Evolutionary conservation across 768 basidiomycete genomes (phyloP).

Genomic region (Pisolithus tinctorius): DNA sequence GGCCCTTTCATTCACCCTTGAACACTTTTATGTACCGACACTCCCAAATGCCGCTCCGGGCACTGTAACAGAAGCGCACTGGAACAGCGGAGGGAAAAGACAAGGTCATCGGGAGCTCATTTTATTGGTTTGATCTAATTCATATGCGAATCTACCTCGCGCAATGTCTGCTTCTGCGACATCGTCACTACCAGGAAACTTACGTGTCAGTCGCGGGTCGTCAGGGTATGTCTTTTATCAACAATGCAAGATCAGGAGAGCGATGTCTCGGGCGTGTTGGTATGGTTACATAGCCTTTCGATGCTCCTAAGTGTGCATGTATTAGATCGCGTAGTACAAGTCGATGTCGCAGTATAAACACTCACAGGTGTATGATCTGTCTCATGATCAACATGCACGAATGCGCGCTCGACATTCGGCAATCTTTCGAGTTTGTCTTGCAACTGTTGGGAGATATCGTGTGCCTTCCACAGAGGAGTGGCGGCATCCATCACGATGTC

Average conservation of each 20-base stretch:
- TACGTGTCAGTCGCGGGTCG: neutral
- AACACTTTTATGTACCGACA: neutral
- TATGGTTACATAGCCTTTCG: constrained; percentile 27
- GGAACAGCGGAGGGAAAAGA: neutral
- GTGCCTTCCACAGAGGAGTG: constrained; percentile 85
- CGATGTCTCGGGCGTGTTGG: too few relatives aligned
- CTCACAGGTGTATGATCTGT: constrained; percentile 68
- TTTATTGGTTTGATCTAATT: neutral
- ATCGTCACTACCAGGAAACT: too few relatives aligned
- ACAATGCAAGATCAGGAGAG: too few relatives aligned
- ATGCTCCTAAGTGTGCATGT: constrained; percentile 31
- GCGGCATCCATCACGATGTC: constrained; percentile 90
- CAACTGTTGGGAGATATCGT: constrained; percentile 76
- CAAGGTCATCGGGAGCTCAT: neutral
- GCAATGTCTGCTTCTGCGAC: too few relatives aligned
- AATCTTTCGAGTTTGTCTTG: constrained; percentile 87
- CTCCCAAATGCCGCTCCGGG: neutral
- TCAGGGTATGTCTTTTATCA: neutral
- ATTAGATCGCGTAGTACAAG: neutral
- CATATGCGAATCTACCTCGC: too few relatives aligned
- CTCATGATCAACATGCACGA: constrained; percentile 94
- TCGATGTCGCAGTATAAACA: neutral
- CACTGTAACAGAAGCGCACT: neutral
- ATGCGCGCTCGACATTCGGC: constrained; percentile 87
- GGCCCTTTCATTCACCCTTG: neutral